Evolutionary conservation across 2,329 filamentous ascomycete genomes (phyloP).

Genomic region (Periconia sp.): DNA sequence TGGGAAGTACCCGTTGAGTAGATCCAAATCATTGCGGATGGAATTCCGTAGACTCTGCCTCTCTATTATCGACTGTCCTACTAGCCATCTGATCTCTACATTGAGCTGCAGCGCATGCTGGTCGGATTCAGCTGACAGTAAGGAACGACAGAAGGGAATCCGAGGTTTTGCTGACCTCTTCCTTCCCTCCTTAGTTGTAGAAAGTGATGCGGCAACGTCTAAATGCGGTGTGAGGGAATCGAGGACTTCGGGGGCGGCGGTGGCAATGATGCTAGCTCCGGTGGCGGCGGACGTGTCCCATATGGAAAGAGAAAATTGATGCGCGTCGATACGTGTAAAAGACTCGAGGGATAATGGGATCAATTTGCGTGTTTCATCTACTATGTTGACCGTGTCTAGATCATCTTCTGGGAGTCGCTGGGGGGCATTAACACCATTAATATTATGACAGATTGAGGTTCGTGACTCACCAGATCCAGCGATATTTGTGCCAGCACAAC

Average conservation of each 20-base stretch:
- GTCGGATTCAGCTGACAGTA: conserved; percentile 13
- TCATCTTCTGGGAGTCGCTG: conserved; percentile 8
- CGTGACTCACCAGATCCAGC: conserved; percentile 32
- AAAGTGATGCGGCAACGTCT: conserved; percentile 24
- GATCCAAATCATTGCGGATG: conserved; percentile 31
- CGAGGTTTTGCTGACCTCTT: conserved; percentile 20
- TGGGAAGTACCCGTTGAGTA: conserved; percentile 34
- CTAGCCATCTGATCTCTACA: conserved; percentile 36
- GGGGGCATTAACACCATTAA: neutral
- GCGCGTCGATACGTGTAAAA: conserved; percentile 15
- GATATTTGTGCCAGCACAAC: conserved; percentile 35
- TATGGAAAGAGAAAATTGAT: conserved; percentile 25
- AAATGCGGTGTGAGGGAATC: conserved; percentile 29
- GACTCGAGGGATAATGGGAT: conserved; percentile 27
- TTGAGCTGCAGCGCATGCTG: conserved; percentile 20
- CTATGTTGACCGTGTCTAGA: neutral
- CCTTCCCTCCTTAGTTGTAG: conserved; percentile 23
- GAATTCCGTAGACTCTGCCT: conserved; percentile 14
- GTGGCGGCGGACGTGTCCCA: conserved; percentile 20
- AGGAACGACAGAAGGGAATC: conserved; percentile 34
- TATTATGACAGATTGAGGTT: neutral
- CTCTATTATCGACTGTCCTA: conserved; percentile 36
- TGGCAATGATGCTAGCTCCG: conserved; percentile 26
- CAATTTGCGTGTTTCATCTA: neutral
- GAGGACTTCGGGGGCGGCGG: conserved; percentile 17